Evolutionary conservation across 345 rosid species (phyloP), one percentile per base, ranked within the genome.

Genomic region (Anastatica hierochuntica): DNA sequence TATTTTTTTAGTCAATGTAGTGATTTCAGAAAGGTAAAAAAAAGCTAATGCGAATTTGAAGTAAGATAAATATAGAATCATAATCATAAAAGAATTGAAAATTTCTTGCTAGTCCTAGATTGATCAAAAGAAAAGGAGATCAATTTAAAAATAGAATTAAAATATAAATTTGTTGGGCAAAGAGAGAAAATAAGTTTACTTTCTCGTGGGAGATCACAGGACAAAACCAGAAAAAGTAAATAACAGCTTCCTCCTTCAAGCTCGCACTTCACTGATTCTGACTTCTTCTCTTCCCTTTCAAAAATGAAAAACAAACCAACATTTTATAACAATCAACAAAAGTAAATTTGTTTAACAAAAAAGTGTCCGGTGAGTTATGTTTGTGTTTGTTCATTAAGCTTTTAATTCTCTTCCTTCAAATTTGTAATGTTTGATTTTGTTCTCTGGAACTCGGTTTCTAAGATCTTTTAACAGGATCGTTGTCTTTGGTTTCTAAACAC

Each of bases 131-230:
- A 43, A n/a, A n/a, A n/a, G n/a, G 20, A 31, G 38, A 26, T 10
- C 1, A 12, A 7, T 19, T 36, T 33, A 10, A 26, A 19, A 17
- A n/a, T 10, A 41, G 2, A 2, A 12, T n/a, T n/a, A 13, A 29
- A n/a, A 16, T n/a, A n/a, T n/a, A 8, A 19, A 13, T 19, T 19
- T 20, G 30, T n/a, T n/a, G n/a, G n/a, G n/a, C 10, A 10, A 31
- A 12, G 13, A 21, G 14, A 31, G 19, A 42, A 55, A 55, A 56
- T 29, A 0, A 45, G 37, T 13, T 5, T 2, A 60, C 57, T 54
- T 63, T 38, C 60, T 63, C 56, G 62, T 63, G 68, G 48, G 35
- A 2, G 61, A 63, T 63, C 68, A 63, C 62, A 63, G 2, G 67
- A 44, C 43, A 13, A 50, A 41, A 29, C 36, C 34, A 39, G 26